These are phyloP conservation scores for Dictyostelium firmibasis DNA, from an alignment of 78 protist genomes.

Conservation along the genomic window DNA sequence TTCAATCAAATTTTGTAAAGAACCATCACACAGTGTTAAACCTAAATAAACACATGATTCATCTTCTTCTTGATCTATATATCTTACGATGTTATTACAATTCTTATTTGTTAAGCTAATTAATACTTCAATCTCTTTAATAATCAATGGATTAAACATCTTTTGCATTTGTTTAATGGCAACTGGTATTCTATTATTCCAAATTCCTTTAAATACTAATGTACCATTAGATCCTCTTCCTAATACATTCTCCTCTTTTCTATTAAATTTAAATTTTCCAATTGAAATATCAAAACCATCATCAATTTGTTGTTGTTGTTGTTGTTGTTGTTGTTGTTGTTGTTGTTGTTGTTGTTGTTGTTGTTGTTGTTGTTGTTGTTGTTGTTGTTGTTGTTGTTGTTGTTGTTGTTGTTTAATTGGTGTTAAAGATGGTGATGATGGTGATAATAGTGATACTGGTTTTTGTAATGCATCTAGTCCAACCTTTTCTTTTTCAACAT, in stretches of 20 bases:
- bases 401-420: background rate
- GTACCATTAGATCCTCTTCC: conserved; percentile 76
- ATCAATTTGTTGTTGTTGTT: background rate
- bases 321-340: background rate
- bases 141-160: conserved; percentile 11
- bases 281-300: conserved; percentile 12
- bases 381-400: conserved; percentile 14
- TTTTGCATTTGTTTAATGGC: conserved; percentile 63
- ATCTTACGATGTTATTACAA: conserved; percentile 34
- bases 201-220: conserved; percentile 32
- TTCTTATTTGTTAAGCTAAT: conserved; percentile 19
- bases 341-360: conserved; percentile 9
- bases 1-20: conserved; percentile 35
- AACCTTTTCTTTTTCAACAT: background rate
- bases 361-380: background rate
- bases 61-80: conserved; percentile 69
- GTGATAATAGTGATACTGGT: background rate
- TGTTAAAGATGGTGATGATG: background rate
- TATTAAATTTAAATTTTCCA: conserved; percentile 73
- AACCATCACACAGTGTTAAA: conserved; percentile 28
- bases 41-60: conserved; percentile 47
- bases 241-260: conserved; percentile 7
- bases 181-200: conserved; percentile 59
- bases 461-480: background rate
- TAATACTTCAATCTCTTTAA: conserved; percentile 52